These are phyloP conservation scores for Neurospora sublineolata DNA, from an alignment of 495 filamentous ascomycete genomes.

Conservation along the genomic window DNA sequence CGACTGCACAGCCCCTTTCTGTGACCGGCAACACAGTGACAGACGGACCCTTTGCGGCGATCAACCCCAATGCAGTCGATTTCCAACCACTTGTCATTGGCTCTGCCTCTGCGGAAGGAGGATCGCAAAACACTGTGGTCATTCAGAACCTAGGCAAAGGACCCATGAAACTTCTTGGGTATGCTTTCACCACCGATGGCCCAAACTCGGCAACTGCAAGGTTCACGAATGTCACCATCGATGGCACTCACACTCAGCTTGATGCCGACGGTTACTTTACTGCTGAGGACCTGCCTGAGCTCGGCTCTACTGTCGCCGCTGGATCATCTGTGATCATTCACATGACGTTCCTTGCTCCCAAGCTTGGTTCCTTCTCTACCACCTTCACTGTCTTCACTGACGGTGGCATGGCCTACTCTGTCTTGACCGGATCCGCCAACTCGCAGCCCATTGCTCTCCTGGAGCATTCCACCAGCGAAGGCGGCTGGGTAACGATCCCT, in stretches of 20 bases:
- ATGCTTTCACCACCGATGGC: constrained; percentile 15
- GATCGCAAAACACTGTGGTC: constrained; percentile 20
- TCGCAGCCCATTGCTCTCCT: constrained; percentile 8
- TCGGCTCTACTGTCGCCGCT: constrained; percentile 15
- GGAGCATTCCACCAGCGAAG: constrained; percentile 4
- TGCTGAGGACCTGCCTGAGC: constrained; percentile 17
- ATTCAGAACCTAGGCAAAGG: constrained; percentile 26
- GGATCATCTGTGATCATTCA: constrained; percentile 18
- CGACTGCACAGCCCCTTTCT: constrained; percentile 20
- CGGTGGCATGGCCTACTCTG: constrained; percentile 19
- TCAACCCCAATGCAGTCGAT: constrained; percentile 25
- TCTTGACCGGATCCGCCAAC: constrained; percentile 19
- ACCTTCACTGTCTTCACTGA: constrained; percentile 20
- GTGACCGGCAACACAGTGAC: constrained; percentile 12
- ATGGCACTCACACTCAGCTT: constrained; percentile 8
- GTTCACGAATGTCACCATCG: constrained; percentile 19
- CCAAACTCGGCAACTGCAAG: constrained; percentile 1
- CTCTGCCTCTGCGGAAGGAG: constrained; percentile 10
- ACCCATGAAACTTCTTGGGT: constrained; percentile 27
- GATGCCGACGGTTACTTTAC: constrained; percentile 18
- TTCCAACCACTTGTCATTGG: constrained; percentile 28
- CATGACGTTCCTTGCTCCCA: constrained; percentile 17
- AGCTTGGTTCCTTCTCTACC: constrained; percentile 15
- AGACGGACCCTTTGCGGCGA: constrained; percentile 17
- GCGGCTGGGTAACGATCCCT: constrained; percentile 7